Evolutionary conservation across 495 filamentous ascomycete genomes (phyloP), one percentile per base, ranked within the genome.

Genomic region (Cenococcum geophilum): DNA sequence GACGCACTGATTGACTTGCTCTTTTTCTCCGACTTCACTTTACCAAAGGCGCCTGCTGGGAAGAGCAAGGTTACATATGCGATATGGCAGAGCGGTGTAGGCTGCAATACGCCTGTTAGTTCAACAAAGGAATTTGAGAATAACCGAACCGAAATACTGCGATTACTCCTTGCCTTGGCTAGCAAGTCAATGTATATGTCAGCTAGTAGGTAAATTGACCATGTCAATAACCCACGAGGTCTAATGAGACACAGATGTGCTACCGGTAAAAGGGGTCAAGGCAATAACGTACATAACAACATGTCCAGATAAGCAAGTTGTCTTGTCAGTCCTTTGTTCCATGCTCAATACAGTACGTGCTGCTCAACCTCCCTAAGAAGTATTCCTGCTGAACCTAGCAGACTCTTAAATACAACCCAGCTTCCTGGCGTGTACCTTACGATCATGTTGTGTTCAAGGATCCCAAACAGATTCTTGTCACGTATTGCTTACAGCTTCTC

Each of bases 31-130:
- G 88, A 88, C 48, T 88, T 99, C 71, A 96, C 91, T 0, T 79
- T 97, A 8, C 91, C 92, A 0, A 71, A 76, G 49, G 74, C 78
- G 4, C 74, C 83, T 11, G 80, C 85, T 48, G 84, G 83, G 40
- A 89, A 88, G 70, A 79, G 79, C 64, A 96, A 95, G 72, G 86
- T 96, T 42, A 88, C 88, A 14, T 95, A 90, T 76, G 86, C 91
- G 37, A 97, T 99, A 67, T 99, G 93, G 93, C 91, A 97, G 73
- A 97, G 88, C 67, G 93, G 93, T 23, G 92, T 99, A 50, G 93
- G 93, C 1, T 97, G 92, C 75, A 95, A 95, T 71, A 89, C 88
- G 6, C 80, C 89, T 1, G 85, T 96, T 72, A 87, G 87, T 18
- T 89, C 92, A 20, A 95, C 82, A 42, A 96, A 89, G 73, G 89